Base-by-base conservation (phyloP, 495 filamentous ascomycete species). In the Penicillium coffeae region DNA sequence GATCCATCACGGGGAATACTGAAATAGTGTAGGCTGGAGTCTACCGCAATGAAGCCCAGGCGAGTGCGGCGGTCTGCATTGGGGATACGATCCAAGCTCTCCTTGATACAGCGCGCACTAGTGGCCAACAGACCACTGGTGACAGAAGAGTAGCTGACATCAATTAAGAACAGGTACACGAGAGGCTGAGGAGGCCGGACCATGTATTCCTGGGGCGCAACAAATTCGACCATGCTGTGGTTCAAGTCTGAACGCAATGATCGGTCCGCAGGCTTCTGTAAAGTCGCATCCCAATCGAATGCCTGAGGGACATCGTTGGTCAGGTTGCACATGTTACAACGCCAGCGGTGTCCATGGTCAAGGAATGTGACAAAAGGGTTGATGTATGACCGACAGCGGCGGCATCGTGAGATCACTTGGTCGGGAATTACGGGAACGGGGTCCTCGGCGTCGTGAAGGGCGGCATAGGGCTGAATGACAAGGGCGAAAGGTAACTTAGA, bases 131-230 rank as follows among this genome's bases (percentile, higher is more conserved):
- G 86, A 48, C 94, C 94, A 51, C 82, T 94, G 21, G 87, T 88
- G 27, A 98, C 89, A 19, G 93, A 83, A 8, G 89, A 82, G 55
- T 91, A 94, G 75, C 90, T 96, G 50, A 97, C 94, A 60, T 98
- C 93, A 61, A 98, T 88, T 49, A 97, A 74, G 80, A 98, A 98
- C 13, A 96, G 80, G 57, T 98, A 98, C n/a, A 96, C 92, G 9
- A 98, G 77, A 14, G 93, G 94, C 63, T 98, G 93, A 2, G 93
- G 93, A 45, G 93, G 91, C 16, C 93, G 86, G 22, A 98, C 94
- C 93, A 98, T 98, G 64, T 98, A 98, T 72, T 98, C 93, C 69
- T 97, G 94, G 10, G 93, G 93, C 6, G 93, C 93, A 50, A 98
- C 86, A 58, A 97, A 98, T 63, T 98, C 93, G 15, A 95, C 90